These are phyloP conservation scores for Harringtonia lauricola DNA, from an alignment of 2,329 filamentous ascomycete species.

Conservation along the genomic window DNA sequence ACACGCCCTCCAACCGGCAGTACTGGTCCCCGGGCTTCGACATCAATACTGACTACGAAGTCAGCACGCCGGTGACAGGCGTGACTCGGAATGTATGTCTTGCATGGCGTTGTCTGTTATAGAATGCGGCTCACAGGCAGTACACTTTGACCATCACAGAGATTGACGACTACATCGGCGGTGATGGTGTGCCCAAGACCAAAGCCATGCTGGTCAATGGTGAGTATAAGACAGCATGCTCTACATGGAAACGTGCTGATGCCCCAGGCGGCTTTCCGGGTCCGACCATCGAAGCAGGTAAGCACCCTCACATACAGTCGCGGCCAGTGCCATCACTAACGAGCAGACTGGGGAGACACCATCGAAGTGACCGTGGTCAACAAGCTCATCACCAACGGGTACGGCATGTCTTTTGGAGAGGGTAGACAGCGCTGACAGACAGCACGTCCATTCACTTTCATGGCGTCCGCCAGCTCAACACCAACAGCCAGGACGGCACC, in stretches of 20 bases:
- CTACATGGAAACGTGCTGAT: background rate
- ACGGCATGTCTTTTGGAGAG: slow-evolving; percentile 1
- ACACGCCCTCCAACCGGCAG: slow-evolving; percentile 9
- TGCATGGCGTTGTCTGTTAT: background rate
- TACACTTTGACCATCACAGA: slow-evolving; percentile 12
- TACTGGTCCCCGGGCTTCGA: slow-evolving; percentile 13
- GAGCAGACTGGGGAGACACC: slow-evolving; percentile 34
- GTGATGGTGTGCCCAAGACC: slow-evolving; percentile 10
- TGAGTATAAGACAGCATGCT: background rate
- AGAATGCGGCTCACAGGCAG: background rate
- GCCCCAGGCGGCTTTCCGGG: slow-evolving; percentile 5
- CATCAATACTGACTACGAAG: slow-evolving; percentile 14
- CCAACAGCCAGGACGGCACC: slow-evolving; percentile 34
- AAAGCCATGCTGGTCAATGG: slow-evolving; percentile 15
- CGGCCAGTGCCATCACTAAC: background rate
- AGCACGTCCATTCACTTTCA: slow-evolving; percentile 39
- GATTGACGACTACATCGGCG: slow-evolving; percentile 11
- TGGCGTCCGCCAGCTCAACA: slow-evolving; percentile 31
- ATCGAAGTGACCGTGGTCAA: slow-evolving; percentile 55
- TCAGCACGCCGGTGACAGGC: slow-evolving; percentile 9
- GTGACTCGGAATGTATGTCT: slow-evolving; percentile 5
- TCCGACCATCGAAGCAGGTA: slow-evolving; percentile 4
- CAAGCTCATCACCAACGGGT: slow-evolving; percentile 36
- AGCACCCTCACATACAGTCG: background rate
- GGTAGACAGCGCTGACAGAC: background rate